Evolutionary conservation across 495 filamentous ascomycete species (phyloP).

Genomic region (Penicillium lividum): DNA sequence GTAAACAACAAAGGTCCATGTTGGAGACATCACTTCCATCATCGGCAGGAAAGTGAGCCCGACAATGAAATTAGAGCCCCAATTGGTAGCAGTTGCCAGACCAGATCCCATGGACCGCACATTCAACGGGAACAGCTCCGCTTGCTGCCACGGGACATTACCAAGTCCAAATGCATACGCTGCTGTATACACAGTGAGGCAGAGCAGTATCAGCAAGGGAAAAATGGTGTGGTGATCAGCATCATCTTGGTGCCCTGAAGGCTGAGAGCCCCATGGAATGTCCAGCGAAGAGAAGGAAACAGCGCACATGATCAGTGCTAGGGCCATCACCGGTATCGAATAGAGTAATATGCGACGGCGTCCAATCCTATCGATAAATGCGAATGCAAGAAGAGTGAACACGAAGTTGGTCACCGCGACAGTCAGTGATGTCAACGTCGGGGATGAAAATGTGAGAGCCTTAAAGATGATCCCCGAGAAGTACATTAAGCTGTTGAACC

Average conservation of each 20-base stretch:
- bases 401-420: slow-evolving; percentile 83
- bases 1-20: slow-evolving; percentile 80
- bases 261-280: slow-evolving; percentile 26
- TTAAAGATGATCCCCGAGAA: slow-evolving; percentile 90
- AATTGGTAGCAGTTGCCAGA: slow-evolving; percentile 85
- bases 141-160: slow-evolving; percentile 92
- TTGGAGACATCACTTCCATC: slow-evolving; percentile 74
- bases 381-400: slow-evolving; percentile 75
- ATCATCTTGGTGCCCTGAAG: slow-evolving; percentile 9
- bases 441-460: slow-evolving; percentile 73
- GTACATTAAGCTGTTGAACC: slow-evolving; percentile 95
- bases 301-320: slow-evolving; percentile 66
- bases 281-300: slow-evolving; percentile 64
- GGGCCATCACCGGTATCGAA: slow-evolving; percentile 82
- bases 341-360: slow-evolving; percentile 77
- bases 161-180: slow-evolving; percentile 87
- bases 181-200: slow-evolving; percentile 80
- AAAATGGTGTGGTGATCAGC: slow-evolving; percentile 12
- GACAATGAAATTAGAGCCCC: slow-evolving; percentile 85
- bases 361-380: slow-evolving; percentile 78
- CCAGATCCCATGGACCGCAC: slow-evolving; percentile 81
- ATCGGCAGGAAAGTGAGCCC: slow-evolving; percentile 84
- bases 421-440: slow-evolving; percentile 77
- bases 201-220: slow-evolving; percentile 60
- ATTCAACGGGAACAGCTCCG: slow-evolving; percentile 82